Conservation (phyloP, 2,329 filamentous ascomycete species). For the Thelonectria olida region DNA sequence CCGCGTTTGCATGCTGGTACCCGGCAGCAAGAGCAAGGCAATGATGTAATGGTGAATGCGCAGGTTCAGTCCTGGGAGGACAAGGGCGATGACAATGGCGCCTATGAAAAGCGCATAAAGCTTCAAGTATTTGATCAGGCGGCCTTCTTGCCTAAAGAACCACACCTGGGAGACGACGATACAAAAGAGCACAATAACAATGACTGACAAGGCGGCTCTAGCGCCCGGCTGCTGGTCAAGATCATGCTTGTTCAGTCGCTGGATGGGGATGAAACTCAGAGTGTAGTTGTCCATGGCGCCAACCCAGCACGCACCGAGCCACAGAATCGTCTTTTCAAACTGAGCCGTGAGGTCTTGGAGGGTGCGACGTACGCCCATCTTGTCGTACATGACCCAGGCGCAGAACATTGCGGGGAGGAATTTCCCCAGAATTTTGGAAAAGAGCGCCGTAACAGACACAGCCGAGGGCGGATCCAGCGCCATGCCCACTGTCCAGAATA, state of each 20-base stretch:
- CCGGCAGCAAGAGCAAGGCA: slow-evolving; percentile 84
- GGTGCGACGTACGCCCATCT: slow-evolving; percentile 78
- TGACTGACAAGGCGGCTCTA: slow-evolving; percentile 79
- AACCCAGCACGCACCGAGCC: slow-evolving; percentile 90
- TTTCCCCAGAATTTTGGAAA: slow-evolving; percentile 82
- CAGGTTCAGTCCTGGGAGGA: slow-evolving; percentile 79
- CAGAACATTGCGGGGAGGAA: slow-evolving; percentile 89
- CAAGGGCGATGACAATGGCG: slow-evolving; percentile 74
- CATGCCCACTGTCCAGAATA: slow-evolving; percentile 91
- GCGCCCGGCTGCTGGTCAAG: slow-evolving; percentile 90
- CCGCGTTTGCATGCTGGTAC: slow-evolving; percentile 88
- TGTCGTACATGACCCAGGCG: slow-evolving; percentile 87
- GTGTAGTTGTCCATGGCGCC: slow-evolving; percentile 95
- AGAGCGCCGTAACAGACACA: slow-evolving; percentile 71
- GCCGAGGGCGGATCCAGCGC: slow-evolving; percentile 86
- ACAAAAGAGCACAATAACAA: slow-evolving; percentile 74
- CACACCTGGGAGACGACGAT: slow-evolving; percentile 82
- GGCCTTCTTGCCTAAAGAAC: slow-evolving; percentile 85
- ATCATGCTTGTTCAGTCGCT: slow-evolving; percentile 90
- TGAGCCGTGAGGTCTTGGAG: slow-evolving; percentile 80
- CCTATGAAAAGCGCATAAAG: slow-evolving; percentile 77
- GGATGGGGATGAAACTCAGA: slow-evolving; percentile 91
- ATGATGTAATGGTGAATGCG: slow-evolving; percentile 97
- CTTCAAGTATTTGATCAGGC: slow-evolving; percentile 79
- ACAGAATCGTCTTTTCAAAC: slow-evolving; percentile 88